Base-by-base conservation (phyloP, 176 grass and related monocot species). In the Cenchrus americanus region DNA sequence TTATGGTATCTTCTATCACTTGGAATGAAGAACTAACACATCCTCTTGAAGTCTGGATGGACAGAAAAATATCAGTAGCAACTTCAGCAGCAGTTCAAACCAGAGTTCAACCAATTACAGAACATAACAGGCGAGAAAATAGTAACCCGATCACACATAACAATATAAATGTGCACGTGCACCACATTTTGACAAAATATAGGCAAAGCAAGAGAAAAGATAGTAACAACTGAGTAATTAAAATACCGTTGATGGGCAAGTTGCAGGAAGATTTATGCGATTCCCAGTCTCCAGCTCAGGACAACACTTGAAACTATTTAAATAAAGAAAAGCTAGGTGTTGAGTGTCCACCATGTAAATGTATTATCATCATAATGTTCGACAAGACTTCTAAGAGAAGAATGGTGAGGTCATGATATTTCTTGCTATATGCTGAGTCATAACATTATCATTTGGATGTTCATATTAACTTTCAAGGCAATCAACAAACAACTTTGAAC, bases 211-310 rank as follows among this genome's bases (percentile, higher is more conserved):
- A 76, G 62, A 44, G 23, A 48, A 48, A 79, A 67, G 67, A 37
- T 48, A 77, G 44, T 24, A 77, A 10, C 40, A 76, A 19, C 59
- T 73, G 30, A 59, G 24, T 8, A 84, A 78, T 62, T 66, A 17
- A 69, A 73, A 71, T 98, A 98, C 96, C 87, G 1, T 76, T 68
- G 92, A 92, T 77, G 89, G 85, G 73, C 96, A 98, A 37, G 55
- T 88, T 46, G 76, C 69, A 69, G 96, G 92, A 80, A 89, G 89
- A 80, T 78, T 91, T 93, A 98, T 87, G 70, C 82, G 75, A 76
- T 98, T 95, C 83, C 91, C 85, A 57, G 92, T 85, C 87, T 98
- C 96, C 75, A 98, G 80, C 87, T 98, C 96, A n/a, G 96, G 96
- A 83, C 83, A 17, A 58, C 79, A 44, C 72, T 0, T 53, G 63